Percentiles rank a stretch among this genome's conserved stretches.
phyloP scores from a whole-genome alignment of 2,329 filamentous ascomycete species.

The Claviceps paspali region DNA sequence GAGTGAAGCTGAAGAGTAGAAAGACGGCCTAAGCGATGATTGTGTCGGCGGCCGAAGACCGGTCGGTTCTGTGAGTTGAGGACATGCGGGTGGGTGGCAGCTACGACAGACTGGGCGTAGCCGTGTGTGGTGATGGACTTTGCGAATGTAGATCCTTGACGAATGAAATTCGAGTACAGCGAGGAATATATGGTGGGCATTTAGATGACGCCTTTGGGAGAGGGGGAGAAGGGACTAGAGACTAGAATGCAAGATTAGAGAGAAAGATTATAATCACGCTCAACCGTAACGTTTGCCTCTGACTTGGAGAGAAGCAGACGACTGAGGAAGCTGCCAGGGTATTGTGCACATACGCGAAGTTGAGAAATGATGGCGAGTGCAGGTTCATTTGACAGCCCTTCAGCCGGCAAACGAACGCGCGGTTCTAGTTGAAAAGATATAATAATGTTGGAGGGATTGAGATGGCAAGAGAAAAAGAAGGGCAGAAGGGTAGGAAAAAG shows the following conservation, averaged over 20 bases:
- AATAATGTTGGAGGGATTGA: slow-evolving; percentile 8
- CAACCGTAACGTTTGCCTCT: neutral
- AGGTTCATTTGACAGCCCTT: slow-evolving; percentile 96
- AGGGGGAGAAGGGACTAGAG: slow-evolving; percentile 39
- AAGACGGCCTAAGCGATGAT: slow-evolving; percentile 37
- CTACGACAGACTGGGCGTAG: slow-evolving; percentile 95
- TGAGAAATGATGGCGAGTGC: slow-evolving; percentile 50
- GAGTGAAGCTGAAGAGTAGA: slow-evolving; percentile 53
- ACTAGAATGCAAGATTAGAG: slow-evolving; percentile 17
- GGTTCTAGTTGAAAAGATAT: slow-evolving; percentile 17
- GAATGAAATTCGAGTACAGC: slow-evolving; percentile 70
- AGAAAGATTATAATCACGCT: neutral
- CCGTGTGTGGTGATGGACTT: slow-evolving; percentile 95
- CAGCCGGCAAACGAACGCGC: slow-evolving; percentile 90
- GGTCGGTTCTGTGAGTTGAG: slow-evolving; percentile 57
- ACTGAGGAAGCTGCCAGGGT: no score
- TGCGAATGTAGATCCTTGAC: slow-evolving; percentile 70
- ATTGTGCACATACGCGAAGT: slow-evolving; percentile 46
- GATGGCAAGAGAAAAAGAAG: slow-evolving; percentile 5
- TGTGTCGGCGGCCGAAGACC: slow-evolving; percentile 44
- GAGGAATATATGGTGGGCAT: slow-evolving; percentile 65
- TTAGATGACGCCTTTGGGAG: slow-evolving; percentile 70
- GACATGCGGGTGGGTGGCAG: slow-evolving; percentile 69
- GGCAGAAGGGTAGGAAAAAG: slow-evolving; percentile 5
- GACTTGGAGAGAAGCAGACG: neutral